phyloP scores from a whole-genome alignment of 2,329 filamentous ascomycete genomes.

The Lomentospora prolificans region DNA sequence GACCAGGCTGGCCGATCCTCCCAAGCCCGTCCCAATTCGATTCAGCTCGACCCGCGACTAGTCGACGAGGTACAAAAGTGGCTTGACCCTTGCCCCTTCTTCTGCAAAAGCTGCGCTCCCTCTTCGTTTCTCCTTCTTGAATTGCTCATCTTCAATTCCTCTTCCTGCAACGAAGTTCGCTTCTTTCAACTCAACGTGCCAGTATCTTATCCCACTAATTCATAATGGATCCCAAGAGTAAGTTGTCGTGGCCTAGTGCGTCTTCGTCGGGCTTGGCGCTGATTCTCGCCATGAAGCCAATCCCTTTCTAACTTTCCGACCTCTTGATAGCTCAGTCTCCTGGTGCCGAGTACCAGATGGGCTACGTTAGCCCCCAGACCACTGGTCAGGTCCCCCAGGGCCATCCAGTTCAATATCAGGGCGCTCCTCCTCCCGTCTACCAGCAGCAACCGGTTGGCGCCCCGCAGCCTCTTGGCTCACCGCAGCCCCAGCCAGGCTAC shows the following conservation, averaged over 20 bases:
- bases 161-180: too few species aligned
- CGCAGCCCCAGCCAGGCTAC: neutral
- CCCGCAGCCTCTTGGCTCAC: neutral
- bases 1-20: neutral
- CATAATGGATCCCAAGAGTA: slow-evolving; percentile 1
- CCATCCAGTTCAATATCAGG: neutral
- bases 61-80: neutral
- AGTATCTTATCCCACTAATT: neutral
- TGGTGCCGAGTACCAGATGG: slow-evolving; percentile 6
- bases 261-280: too few species aligned
- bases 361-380: slow-evolving; percentile 3
- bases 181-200: neutral
- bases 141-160: neutral
- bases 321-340: neutral
- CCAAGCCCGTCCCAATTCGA: neutral
- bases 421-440: slow-evolving; percentile 3
- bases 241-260: neutral
- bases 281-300: too few species aligned
- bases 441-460: too few species aligned
- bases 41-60: neutral
- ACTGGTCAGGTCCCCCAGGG: neutral
- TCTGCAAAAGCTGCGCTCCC: neutral
- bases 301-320: neutral
- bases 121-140: neutral
- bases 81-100: neutral